A percentile compares a stretch with the other conserved stretches of the same genome.
phyloP scores from a whole-genome alignment of 371 early-diverging fungal genomes.

The Apophysomyces elegans region DNA sequence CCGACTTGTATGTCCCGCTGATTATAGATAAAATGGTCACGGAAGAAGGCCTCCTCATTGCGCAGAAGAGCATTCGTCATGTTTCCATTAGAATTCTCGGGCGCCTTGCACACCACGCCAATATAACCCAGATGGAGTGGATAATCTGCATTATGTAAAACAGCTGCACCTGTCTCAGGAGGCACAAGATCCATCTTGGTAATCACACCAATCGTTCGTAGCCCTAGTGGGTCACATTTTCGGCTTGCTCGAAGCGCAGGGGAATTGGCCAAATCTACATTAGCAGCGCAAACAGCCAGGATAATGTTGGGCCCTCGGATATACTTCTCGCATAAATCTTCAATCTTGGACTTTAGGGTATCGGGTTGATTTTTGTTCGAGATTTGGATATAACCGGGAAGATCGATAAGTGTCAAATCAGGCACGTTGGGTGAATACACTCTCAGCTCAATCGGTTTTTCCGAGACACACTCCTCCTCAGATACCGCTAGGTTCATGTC shows the following conservation, averaged over 20 bases:
- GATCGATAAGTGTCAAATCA: conserved; percentile 96
- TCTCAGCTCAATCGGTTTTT: conserved; percentile 92
- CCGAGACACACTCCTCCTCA: conserved; percentile 91
- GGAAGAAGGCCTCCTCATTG: conserved; percentile 74
- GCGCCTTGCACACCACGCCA: conserved; percentile 93
- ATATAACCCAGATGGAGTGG: conserved; percentile 97
- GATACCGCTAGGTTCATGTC: conserved; percentile 95
- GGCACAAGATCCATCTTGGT: conserved; percentile 99
- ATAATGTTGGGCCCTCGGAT: conserved; percentile 94
- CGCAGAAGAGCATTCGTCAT: conserved; percentile 70
- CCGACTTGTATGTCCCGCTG: conserved; percentile 81
- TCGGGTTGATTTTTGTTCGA: conserved; percentile 94
- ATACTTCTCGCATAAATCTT: conserved; percentile 93
- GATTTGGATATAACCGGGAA: conserved; percentile 99
- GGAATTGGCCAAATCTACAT: conserved; percentile 98
- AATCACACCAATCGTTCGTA: conserved; percentile 97
- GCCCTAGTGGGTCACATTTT: conserved; percentile 92
- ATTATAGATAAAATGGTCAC: conserved; percentile 62
- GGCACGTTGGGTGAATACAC: conserved; percentile 95
- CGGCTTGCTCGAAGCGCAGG: conserved; percentile 95
- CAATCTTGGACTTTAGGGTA: conserved; percentile 90
- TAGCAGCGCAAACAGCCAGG: conserved; percentile 97
- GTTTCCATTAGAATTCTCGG: conserved; percentile 45
- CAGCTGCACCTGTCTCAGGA: conserved; percentile 79
- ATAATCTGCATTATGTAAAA: conserved; percentile 90